These are phyloP conservation scores for Zopfia rhizophila DNA, from an alignment of 2,329 filamentous ascomycete genomes.

Conservation along the genomic window DNA sequence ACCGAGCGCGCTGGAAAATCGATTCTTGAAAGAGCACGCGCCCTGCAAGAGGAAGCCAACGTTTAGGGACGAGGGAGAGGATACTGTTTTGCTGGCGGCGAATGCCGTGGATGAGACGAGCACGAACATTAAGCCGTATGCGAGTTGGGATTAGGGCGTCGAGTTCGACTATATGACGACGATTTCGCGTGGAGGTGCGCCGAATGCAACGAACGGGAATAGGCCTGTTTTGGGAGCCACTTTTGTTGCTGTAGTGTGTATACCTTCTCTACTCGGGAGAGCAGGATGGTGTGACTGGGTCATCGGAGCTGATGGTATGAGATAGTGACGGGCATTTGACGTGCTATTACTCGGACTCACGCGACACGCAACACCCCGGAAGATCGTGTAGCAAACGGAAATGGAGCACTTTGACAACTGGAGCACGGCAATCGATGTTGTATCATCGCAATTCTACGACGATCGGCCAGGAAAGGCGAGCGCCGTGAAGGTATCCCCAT, in stretches of 20 bases:
- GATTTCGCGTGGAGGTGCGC: slow-evolving; percentile 23
- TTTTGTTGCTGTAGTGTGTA: slow-evolving; percentile 29
- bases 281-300: no score
- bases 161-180: slow-evolving; percentile 25
- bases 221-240: slow-evolving; percentile 37
- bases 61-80: slow-evolving; percentile 18
- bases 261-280: no score
- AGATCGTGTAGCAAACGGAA: slow-evolving; percentile 30
- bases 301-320: slow-evolving; percentile 3
- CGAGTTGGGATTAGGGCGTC: slow-evolving; percentile 23
- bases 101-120: slow-evolving; percentile 28
- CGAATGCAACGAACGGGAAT: slow-evolving; percentile 28
- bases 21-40: no score
- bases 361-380: slow-evolving; percentile 26
- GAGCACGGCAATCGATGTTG: slow-evolving; percentile 27
- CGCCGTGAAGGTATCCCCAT: slow-evolving; percentile 31
- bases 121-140: slow-evolving; percentile 33
- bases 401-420: slow-evolving; percentile 25
- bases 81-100: slow-evolving; percentile 24
- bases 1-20: no score
- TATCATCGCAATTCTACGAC: slow-evolving; percentile 14
- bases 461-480: slow-evolving; percentile 33
- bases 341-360: slow-evolving; percentile 30
- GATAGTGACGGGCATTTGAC: slow-evolving; percentile 23
- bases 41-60: no score